phyloP scores from a whole-genome alignment of 148 eudicot species.

The Silene conica region DNA sequence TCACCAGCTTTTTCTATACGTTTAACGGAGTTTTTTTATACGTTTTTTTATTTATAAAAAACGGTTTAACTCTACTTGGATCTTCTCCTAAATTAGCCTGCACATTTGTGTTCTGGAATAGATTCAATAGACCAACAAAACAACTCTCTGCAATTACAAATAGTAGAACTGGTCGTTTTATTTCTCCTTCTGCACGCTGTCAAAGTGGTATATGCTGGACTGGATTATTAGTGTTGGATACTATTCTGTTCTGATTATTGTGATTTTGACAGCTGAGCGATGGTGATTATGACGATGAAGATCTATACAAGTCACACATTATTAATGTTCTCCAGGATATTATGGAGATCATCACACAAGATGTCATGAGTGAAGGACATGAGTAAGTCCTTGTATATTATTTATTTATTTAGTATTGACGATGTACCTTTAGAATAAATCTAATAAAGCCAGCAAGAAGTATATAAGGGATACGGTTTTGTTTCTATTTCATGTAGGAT shows the following conservation, averaged over 20 bases:
- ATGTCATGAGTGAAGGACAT: conserved; percentile 64
- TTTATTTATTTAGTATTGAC: neutral
- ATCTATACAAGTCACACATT: conserved; percentile 58
- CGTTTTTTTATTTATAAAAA: neutral
- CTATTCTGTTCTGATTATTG: conserved; percentile 22
- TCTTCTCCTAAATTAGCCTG: neutral
- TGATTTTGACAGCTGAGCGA: conserved; percentile 48
- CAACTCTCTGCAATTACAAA: neutral
- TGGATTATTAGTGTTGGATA: neutral
- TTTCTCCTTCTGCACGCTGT: neutral
- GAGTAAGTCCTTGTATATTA: conserved; percentile 45
- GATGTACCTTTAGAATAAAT: neutral
- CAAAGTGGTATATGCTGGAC: neutral
- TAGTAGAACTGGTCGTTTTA: neutral
- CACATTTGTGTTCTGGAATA: neutral
- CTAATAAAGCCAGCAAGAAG: neutral
- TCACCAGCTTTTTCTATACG: neutral
- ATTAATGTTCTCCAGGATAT: conserved; percentile 90
- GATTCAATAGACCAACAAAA: neutral
- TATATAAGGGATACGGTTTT: conserved; percentile 7
- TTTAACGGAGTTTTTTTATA: neutral
- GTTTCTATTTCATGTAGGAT: conserved; percentile 36
- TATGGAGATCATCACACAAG: conserved; percentile 77
- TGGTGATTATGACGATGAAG: conserved; percentile 47
- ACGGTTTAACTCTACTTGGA: neutral